Base-by-base conservation (phyloP, 2,329 filamentous ascomycete genomes). In the Ilyonectria destructans region DNA sequence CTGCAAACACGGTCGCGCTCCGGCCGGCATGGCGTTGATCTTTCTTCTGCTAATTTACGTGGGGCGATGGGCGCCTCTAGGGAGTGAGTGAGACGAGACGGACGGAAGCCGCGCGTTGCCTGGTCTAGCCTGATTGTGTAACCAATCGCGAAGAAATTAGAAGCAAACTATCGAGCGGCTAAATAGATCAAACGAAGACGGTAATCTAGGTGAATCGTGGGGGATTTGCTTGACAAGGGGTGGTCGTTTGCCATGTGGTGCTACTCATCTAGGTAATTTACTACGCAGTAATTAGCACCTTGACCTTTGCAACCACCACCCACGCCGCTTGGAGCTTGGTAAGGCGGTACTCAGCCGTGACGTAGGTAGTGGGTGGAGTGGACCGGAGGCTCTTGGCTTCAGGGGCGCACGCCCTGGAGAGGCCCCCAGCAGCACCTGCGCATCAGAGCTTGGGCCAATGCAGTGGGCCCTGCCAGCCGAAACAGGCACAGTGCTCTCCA, bases 71-170 rank as follows among this genome's bases (percentile, higher is more conserved):
- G 55, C 49, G 46, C 46, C 23, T 46, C 40, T 21, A 61, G 29
- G 48, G 56, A 40, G 51, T 59, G 60, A 69, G 26, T 49, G 46
- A 49, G 46, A 49, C 46, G 65, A 69, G 26, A 26, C 26, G 26
- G 66, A 40, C n/a, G 37, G 58, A 43, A 66, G 49, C 59, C 62
- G 48, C 57, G 61, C 63, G 61, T 69, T 70, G 49, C 60, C 58
- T 35, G 58, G 59, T 64, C 23, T 12, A 57, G 67, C 3, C 13
- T 52, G 46, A 58, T 35, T 37, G 17, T 59, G 43, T 52, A 31
- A 62, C 46, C 23, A 17, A 26, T 33, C 26, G 35, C 12, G 26
- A 40, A 21, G 17, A 31, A 26, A 26, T 5, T 26, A 26, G 26
- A 26, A 26, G 26, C 26, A 26, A 26, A 26, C 26, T 26, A 21